A percentile compares a stretch with the other conserved stretches of the same genome.
Evolutionary conservation across 2,329 filamentous ascomycete species (phyloP).

Genomic region (Polychaeton citri): DNA sequence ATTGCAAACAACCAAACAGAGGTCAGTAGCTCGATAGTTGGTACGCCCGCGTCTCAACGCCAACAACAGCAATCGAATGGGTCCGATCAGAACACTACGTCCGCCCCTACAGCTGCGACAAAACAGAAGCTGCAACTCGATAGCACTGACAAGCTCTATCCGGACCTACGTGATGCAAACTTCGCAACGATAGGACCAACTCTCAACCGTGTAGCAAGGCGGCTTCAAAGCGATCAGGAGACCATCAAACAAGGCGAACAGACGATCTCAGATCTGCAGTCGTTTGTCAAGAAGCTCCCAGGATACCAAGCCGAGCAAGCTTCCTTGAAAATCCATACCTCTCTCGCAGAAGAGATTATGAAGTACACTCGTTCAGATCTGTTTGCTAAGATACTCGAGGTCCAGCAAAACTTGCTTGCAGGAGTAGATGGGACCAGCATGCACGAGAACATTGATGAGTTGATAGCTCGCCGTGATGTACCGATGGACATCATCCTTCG

Average conservation of each 20-base stretch:
- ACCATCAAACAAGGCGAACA: constrained; percentile 67
- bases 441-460: constrained; percentile 80
- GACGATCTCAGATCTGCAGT: constrained; percentile 78
- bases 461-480: constrained; percentile 69
- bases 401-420: constrained; percentile 89
- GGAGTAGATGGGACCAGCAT: constrained; percentile 80
- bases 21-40: constrained; percentile 79
- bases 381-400: constrained; percentile 78
- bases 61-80: constrained; percentile 26
- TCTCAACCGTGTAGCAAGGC: constrained; percentile 79
- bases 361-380: constrained; percentile 80
- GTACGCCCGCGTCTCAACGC: constrained; percentile 48
- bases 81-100: constrained; percentile 31
- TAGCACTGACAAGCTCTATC: constrained; percentile 77
- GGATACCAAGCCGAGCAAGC: constrained; percentile 88
- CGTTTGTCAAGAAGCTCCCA: constrained; percentile 89
- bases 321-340: constrained; percentile 82
- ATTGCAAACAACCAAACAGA: constrained; percentile 90
- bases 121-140: constrained; percentile 86
- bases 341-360: constrained; percentile 87
- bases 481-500: constrained; percentile 72
- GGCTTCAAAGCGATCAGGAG: constrained; percentile 78
- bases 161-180: constrained; percentile 78
- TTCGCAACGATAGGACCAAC: constrained; percentile 86
- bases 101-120: constrained; percentile 36